These are phyloP conservation scores for Scalesia atractyloides DNA, from an alignment of 129 eudicot genomes.

Conservation along the genomic window DNA sequence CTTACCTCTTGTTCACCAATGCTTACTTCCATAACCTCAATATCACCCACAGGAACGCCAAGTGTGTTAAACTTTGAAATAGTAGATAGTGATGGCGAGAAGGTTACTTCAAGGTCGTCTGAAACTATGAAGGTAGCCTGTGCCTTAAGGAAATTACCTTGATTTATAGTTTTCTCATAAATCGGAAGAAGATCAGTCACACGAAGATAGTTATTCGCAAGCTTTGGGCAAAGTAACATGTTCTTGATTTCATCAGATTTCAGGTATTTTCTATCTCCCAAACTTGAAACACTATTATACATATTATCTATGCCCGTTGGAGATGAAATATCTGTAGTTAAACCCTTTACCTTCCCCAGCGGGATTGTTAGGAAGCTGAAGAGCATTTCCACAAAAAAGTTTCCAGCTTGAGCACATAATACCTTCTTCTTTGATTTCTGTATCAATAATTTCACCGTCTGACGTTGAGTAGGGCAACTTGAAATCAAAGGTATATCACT, in stretches of 20 bases:
- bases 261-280: conserved; percentile 33
- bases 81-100: conserved; percentile 19
- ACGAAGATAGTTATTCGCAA: conserved; percentile 23
- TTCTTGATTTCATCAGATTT: conserved; percentile 35
- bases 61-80: conserved; percentile 31
- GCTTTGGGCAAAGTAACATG: conserved; percentile 34
- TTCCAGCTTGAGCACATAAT: conserved; percentile 39
- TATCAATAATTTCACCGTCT: conserved; percentile 31
- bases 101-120: conserved; percentile 33
- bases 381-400: conserved; percentile 49
- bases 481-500: neutral
- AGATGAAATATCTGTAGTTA: conserved; percentile 12
- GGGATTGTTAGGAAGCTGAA: conserved; percentile 46
- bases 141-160: conserved; percentile 37
- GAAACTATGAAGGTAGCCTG: conserved; percentile 30
- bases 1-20: conserved; percentile 46
- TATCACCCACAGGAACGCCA: conserved; percentile 32
- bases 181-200: conserved; percentile 32
- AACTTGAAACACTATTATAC: conserved; percentile 33
- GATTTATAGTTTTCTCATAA: neutral
- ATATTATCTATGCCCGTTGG: conserved; percentile 35
- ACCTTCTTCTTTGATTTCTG: conserved; percentile 43
- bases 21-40: conserved; percentile 39
- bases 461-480: conserved; percentile 6
- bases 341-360: conserved; percentile 23